phyloP scores from a whole-genome alignment of 2,329 filamentous ascomycete genomes.

The Coleophoma cylindrospora region DNA sequence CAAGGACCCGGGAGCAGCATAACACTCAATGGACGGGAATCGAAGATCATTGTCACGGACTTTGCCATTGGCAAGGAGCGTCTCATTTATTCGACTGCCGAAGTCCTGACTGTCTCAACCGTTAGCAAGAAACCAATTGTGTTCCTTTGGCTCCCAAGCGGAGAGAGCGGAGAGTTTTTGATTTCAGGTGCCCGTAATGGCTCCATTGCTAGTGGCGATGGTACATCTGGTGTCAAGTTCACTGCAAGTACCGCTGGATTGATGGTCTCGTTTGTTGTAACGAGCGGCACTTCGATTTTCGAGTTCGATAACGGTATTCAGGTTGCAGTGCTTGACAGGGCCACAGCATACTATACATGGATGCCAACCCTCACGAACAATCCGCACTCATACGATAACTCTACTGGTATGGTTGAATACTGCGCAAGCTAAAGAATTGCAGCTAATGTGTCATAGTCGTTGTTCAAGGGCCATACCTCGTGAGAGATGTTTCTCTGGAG shows the following conservation, averaged over 20 bases:
- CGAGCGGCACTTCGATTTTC: conserved; percentile 40
- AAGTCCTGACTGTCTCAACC: conserved; percentile 45
- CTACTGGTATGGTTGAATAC: conserved; percentile 9
- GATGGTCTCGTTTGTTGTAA: conserved; percentile 43
- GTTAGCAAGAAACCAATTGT: conserved; percentile 42
- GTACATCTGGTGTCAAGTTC: conserved; percentile 36
- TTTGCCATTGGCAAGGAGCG: conserved; percentile 47
- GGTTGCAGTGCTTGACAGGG: conserved; percentile 47
- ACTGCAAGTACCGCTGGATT: conserved; percentile 33
- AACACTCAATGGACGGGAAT: conserved; percentile 53
- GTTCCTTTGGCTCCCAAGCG: conserved; percentile 47
- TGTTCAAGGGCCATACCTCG: conserved; percentile 46
- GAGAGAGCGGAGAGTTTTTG: conserved; percentile 49
- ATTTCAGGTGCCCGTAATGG: conserved; percentile 47
- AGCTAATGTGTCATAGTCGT: conserved; percentile 31
- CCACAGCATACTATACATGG: conserved; percentile 52
- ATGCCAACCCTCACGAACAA: conserved; percentile 43
- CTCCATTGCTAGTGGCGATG: conserved; percentile 37
- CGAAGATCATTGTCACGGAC: conserved; percentile 57
- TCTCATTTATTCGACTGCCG: conserved; percentile 50
- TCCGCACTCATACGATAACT: conserved; percentile 18
- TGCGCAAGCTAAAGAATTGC: neutral
- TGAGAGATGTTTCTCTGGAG: conserved; percentile 36
- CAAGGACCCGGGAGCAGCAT: conserved; percentile 38
- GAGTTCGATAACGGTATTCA: conserved; percentile 40